A percentile compares a stretch with the other conserved stretches of the same genome.
These are phyloP conservation scores for Mycosphaerelloides madeirae DNA, from an alignment of 2,329 filamentous ascomycete genomes.

Conservation along the genomic window DNA sequence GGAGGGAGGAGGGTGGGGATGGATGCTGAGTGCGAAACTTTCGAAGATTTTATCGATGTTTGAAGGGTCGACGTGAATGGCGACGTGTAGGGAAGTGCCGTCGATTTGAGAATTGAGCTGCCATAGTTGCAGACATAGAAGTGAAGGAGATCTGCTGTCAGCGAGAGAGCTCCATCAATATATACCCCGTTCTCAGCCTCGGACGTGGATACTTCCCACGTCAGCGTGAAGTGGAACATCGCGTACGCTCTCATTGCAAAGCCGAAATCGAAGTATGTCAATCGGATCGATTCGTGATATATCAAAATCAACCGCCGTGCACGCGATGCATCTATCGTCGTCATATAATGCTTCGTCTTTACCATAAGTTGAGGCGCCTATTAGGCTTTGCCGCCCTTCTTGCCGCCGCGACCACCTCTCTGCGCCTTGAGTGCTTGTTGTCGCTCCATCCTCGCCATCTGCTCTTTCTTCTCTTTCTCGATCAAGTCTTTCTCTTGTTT, in stretches of 20 bases:
- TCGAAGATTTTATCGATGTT: constrained; percentile 2
- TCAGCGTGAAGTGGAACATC: too few relatives aligned
- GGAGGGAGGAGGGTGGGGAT: too few relatives aligned
- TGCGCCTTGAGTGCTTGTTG: constrained; percentile 38
- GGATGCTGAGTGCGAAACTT: constrained; percentile 1
- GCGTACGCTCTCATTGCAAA: too few relatives aligned
- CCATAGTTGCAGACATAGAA: too few relatives aligned
- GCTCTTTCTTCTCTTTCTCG: constrained; percentile 54
- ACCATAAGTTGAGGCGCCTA: background rate
- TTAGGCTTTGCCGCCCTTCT: constrained; percentile 41
- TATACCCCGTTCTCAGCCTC: too few relatives aligned
- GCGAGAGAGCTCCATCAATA: too few relatives aligned
- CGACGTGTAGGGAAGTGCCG: constrained; percentile 15
- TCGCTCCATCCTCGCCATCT: constrained; percentile 45
- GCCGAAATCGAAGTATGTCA: too few relatives aligned
- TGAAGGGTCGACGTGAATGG: constrained; percentile 12
- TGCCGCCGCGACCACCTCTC: constrained; percentile 38
- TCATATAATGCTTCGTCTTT: constrained; percentile 1
- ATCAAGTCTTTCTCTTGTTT: constrained; percentile 47
- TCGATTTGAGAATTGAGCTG: background rate
- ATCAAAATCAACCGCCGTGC: background rate
- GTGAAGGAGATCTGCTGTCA: background rate
- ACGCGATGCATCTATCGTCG: constrained; percentile 16
- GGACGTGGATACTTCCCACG: too few relatives aligned
- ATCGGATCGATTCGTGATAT: too few relatives aligned